phyloP scores from a whole-genome alignment of 2,329 filamentous ascomycete genomes.

The Acarospora socialis region DNA sequence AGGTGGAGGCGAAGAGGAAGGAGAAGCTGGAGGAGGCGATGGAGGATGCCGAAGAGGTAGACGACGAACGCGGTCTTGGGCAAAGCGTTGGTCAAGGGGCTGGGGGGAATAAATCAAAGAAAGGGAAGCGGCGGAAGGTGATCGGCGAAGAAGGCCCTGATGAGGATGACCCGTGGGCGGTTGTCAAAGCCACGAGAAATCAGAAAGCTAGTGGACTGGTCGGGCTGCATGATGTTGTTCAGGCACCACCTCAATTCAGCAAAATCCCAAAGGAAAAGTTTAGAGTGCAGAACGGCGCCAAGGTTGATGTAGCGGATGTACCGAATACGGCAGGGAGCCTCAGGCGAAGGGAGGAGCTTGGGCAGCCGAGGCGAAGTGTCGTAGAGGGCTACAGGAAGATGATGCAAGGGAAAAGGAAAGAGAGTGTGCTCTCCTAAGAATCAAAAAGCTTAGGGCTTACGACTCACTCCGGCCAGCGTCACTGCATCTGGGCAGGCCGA shows the following conservation, averaged over 20 bases:
- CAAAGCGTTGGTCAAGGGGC: conserved; percentile 35
- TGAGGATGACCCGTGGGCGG: conserved; percentile 64
- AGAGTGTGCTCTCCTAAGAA: too few species aligned
- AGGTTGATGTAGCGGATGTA: conserved; percentile 53
- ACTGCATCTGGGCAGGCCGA: too few species aligned
- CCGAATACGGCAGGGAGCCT: conserved; percentile 53
- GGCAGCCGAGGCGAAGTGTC: conserved; percentile 53
- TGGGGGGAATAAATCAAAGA: conserved; percentile 34
- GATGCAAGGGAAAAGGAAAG: conserved; percentile 47
- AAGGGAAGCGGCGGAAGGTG: conserved; percentile 32
- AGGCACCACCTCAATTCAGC: conserved; percentile 61
- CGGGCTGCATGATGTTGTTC: conserved; percentile 44
- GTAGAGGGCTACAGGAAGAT: conserved; percentile 59
- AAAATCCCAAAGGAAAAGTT: conserved; percentile 49
- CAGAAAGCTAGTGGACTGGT: conserved; percentile 28
- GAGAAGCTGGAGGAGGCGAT: conserved; percentile 68
- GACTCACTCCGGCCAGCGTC: too few species aligned
- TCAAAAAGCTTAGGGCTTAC: too few species aligned
- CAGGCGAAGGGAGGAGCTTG: conserved; percentile 60
- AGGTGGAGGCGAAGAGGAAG: conserved; percentile 40
- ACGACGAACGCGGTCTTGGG: conserved; percentile 46
- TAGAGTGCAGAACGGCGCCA: conserved; percentile 49
- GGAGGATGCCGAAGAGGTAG: conserved; percentile 46
- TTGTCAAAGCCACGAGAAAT: conserved; percentile 52
- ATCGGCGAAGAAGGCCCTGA: conserved; percentile 31